These are phyloP conservation scores for Fraxinus platypoda DNA, from an alignment of 305 asterid species.

Conservation along the genomic window DNA sequence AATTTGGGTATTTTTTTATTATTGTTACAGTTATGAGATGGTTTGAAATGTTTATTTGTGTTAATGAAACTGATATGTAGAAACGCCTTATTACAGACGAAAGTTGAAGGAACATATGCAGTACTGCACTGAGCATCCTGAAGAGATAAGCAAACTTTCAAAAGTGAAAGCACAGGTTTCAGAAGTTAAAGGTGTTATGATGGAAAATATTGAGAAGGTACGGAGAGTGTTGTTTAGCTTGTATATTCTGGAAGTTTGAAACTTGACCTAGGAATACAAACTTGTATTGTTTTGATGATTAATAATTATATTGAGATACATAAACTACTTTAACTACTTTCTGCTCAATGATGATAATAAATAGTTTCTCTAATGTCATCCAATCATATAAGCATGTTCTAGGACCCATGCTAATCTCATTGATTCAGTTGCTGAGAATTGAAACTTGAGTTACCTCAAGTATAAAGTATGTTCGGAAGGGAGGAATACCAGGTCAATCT, in stretches of 20 bases:
- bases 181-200: conserved; percentile 89
- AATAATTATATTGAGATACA: background rate
- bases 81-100: conserved; percentile 40
- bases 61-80: conserved; percentile 1
- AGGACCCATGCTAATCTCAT: background rate
- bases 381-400: background rate
- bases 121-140: conserved; percentile 72
- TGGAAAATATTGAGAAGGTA: conserved; percentile 92
- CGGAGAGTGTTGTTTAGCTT: background rate
- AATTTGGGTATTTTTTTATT: conserved; percentile 53
- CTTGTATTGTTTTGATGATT: background rate
- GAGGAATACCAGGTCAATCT: background rate
- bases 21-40: background rate
- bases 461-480: background rate
- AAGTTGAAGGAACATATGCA: conserved; percentile 79
- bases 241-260: background rate
- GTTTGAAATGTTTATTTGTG: background rate
- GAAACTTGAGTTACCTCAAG: background rate
- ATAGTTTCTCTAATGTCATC: background rate
- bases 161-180: conserved; percentile 87
- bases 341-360: background rate
- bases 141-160: conserved; percentile 73
- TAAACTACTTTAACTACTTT: background rate
- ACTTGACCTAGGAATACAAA: background rate
- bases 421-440: background rate